A percentile compares a stretch with the other conserved stretches of the same genome.
Conservation (phyloP, 805 yeast genomes). For the Scheffersomyces amazonensis region DNA sequence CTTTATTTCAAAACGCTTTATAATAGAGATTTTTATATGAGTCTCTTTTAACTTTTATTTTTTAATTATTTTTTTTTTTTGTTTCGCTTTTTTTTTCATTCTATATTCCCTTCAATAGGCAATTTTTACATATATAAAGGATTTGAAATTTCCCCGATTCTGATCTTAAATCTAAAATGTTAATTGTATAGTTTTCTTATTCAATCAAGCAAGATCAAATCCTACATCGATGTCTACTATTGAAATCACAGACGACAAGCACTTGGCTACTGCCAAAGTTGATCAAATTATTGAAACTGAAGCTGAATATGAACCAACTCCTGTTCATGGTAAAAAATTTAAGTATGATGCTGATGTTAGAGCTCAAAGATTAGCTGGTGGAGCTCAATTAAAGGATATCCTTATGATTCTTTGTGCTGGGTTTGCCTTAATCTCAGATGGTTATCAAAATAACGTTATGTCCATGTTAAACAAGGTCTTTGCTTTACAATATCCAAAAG, state of each 20-base stretch:
- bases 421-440: constrained; percentile 73
- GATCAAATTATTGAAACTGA: not conserved
- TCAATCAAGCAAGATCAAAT: too few species aligned
- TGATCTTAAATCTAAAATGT: too few species aligned
- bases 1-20: too few species aligned
- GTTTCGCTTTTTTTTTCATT: too few species aligned
- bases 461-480: constrained; percentile 64
- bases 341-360: constrained; percentile 33
- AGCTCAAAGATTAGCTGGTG: constrained; percentile 21
- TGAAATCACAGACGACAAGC: not conserved
- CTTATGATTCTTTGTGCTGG: constrained; percentile 63
- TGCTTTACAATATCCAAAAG: constrained; percentile 43
- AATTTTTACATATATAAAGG: too few species aligned
- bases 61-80: too few species aligned
- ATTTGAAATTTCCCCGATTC: too few species aligned
- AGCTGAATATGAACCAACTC: not conserved
- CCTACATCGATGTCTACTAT: too few species aligned
- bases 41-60: too few species aligned
- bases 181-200: too few species aligned
- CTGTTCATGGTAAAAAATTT: constrained; percentile 12
- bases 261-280: not conserved
- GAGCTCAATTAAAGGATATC: constrained; percentile 25
- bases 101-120: too few species aligned
- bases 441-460: constrained; percentile 74
- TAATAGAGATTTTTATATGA: too few species aligned